Conservation (phyloP, 2,329 filamentous ascomycete species). For the Scleromitrula shiraiana region DNA sequence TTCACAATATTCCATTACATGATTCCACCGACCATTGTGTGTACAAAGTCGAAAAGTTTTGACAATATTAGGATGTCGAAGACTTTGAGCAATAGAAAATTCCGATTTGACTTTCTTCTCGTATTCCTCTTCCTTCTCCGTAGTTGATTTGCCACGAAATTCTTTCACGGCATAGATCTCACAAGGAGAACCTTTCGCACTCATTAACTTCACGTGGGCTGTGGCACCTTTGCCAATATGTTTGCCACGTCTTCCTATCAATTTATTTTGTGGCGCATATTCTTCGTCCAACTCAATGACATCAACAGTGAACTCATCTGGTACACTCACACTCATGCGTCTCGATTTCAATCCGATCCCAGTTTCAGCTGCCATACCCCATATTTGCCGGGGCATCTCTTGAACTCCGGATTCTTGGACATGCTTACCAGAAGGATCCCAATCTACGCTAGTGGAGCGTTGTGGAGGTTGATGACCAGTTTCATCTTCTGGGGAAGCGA, state of each 20-base stretch:
- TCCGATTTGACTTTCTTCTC: conserved; percentile 87
- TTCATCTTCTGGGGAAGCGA: conserved; percentile 13
- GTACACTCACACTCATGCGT: conserved; percentile 65
- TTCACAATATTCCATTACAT: conserved; percentile 88
- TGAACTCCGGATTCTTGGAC: conserved; percentile 14
- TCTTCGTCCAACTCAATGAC: conserved; percentile 60
- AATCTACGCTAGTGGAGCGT: conserved; percentile 24
- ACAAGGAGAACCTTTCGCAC: conserved; percentile 50
- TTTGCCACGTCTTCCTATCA: conserved; percentile 66
- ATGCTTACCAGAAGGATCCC: conserved; percentile 6
- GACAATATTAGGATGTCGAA: conserved; percentile 82
- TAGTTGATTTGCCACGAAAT: conserved; percentile 64
- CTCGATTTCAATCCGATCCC: conserved; percentile 72
- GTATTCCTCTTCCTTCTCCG: conserved; percentile 67
- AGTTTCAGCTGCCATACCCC: conserved; percentile 55
- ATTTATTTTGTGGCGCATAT: conserved; percentile 61
- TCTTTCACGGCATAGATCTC: conserved; percentile 82
- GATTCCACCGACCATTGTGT: conserved; percentile 70
- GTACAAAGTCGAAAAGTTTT: conserved; percentile 66
- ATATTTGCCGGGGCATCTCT: conserved; percentile 37
- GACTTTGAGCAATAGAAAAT: conserved; percentile 76
- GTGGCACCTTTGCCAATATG: conserved; percentile 75
- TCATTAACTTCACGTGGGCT: conserved; percentile 75
- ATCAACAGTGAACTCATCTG: conserved; percentile 67
- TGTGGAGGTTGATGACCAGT: neutral